These are phyloP conservation scores for Xylaria multiplex DNA, from an alignment of 2,329 filamentous ascomycete genomes.

Conservation along the genomic window DNA sequence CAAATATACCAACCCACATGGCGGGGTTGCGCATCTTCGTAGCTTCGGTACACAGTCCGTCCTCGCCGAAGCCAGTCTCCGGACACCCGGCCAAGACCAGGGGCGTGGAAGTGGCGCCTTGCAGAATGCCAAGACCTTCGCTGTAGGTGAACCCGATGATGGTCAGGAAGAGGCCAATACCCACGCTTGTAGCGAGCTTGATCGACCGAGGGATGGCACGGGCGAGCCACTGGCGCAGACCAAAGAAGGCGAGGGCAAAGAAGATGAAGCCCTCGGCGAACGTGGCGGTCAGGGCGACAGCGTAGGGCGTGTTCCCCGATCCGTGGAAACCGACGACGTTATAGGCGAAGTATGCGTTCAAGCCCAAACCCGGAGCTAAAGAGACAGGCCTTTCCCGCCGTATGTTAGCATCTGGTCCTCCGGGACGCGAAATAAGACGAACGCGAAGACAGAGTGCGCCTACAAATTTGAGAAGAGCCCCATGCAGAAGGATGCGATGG, in stretches of 20 bases:
- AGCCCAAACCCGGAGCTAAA: conserved; percentile 78
- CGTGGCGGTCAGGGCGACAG: conserved; percentile 82
- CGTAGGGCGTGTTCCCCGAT: conserved; percentile 76
- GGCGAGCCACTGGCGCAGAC: conserved; percentile 88
- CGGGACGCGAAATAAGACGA: conserved; percentile 2
- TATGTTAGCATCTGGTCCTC: conserved; percentile 18
- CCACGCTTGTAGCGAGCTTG: conserved; percentile 86
- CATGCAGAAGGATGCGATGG: conserved; percentile 83
- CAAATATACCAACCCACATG: conserved; percentile 91
- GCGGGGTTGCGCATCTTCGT: conserved; percentile 84
- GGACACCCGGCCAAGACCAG: conserved; percentile 79
- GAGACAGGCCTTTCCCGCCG: conserved; percentile 66
- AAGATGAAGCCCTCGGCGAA: conserved; percentile 92
- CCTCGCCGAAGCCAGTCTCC: conserved; percentile 51
- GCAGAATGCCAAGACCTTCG: conserved; percentile 82
- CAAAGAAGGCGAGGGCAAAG: conserved; percentile 79
- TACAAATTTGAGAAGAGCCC: conserved; percentile 81
- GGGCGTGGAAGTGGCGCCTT: conserved; percentile 74
- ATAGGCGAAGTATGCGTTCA: conserved; percentile 88
- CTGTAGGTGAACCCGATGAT: conserved; percentile 81
- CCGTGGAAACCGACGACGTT: conserved; percentile 80
- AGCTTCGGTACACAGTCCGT: conserved; percentile 68
- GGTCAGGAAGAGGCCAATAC: conserved; percentile 84
- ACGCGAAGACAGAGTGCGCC: conserved; percentile 41
- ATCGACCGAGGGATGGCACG: conserved; percentile 84